These are phyloP conservation scores for Isabelozyma rhagii DNA, from an alignment of 805 yeast genomes.

Conservation along the genomic window DNA sequence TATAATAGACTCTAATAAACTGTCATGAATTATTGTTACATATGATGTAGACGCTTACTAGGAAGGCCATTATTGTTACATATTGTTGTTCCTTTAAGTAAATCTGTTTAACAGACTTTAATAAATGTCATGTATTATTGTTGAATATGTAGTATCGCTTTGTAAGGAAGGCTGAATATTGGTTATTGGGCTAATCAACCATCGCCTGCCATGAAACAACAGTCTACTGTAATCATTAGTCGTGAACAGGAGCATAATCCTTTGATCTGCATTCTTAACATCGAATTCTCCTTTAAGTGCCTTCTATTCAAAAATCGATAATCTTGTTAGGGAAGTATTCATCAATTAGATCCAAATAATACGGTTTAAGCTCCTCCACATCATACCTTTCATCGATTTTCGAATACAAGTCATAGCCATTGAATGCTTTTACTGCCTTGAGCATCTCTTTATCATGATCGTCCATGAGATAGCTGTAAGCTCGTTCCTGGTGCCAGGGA, in stretches of 20 bases:
- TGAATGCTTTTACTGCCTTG: slow-evolving; percentile 62
- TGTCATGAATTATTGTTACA: neutral
- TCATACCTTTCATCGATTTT: slow-evolving; percentile 50
- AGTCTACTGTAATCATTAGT: neutral
- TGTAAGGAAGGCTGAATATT: neutral
- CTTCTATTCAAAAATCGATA: slow-evolving; percentile 46
- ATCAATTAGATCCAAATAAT: slow-evolving; percentile 60
- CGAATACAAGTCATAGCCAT: slow-evolving; percentile 67
- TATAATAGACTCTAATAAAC: neutral
- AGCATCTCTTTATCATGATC: slow-evolving; percentile 59
- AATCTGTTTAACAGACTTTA: no score
- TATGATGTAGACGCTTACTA: neutral
- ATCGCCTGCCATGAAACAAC: no score
- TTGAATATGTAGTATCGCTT: neutral
- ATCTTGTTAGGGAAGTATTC: slow-evolving; percentile 60
- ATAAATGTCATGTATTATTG: no score
- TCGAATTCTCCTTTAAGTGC: no score
- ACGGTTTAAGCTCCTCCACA: slow-evolving; percentile 51
- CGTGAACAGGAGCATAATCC: neutral
- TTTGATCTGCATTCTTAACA: no score
- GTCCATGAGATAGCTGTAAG: slow-evolving; percentile 62
- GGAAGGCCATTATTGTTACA: no score
- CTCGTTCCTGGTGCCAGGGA: slow-evolving; percentile 74
- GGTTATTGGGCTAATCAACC: no score
- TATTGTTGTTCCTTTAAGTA: no score